These are phyloP conservation scores for Talaromyces rugulosus DNA, from an alignment of 2,329 filamentous ascomycete genomes.

Conservation along the genomic window DNA sequence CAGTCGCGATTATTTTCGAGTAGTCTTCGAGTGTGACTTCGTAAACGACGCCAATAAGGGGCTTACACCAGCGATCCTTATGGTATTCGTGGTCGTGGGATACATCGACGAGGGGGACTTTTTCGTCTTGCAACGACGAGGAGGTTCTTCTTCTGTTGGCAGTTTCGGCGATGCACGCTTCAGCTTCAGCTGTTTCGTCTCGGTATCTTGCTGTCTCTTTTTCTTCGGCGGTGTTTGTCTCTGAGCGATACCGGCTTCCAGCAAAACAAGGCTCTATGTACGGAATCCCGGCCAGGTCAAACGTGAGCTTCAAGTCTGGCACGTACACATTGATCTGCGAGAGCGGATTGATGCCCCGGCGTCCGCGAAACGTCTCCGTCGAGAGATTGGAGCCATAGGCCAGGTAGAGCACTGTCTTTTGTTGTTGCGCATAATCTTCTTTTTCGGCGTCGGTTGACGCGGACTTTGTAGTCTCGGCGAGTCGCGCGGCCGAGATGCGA, in stretches of 20 bases:
- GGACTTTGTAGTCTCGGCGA: neutral
- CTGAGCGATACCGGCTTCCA: conserved; percentile 63
- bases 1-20: conserved; percentile 79
- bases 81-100: conserved; percentile 33
- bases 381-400: conserved; percentile 91
- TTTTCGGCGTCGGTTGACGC: conserved; percentile 6
- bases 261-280: conserved; percentile 92
- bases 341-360: conserved; percentile 73
- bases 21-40: conserved; percentile 84
- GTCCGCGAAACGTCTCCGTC: conserved; percentile 72
- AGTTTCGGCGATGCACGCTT: neutral
- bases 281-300: conserved; percentile 79
- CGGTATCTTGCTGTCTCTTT: conserved; percentile 3
- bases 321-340: conserved; percentile 78
- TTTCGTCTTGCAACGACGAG: conserved; percentile 22
- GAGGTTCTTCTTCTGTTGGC: neutral
- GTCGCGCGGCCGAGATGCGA: neutral
- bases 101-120: conserved; percentile 24
- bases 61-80: conserved; percentile 68
- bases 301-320: conserved; percentile 71
- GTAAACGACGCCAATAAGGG: conserved; percentile 89
- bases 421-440: neutral
- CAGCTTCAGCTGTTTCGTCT: conserved; percentile 11
- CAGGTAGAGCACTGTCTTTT: conserved; percentile 66
- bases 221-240: conserved; percentile 24